A percentile compares a stretch with the other conserved stretches of the same genome.
Evolutionary conservation across 768 basidiomycete species (phyloP).

Genomic region (Mycena sanguinolenta): DNA sequence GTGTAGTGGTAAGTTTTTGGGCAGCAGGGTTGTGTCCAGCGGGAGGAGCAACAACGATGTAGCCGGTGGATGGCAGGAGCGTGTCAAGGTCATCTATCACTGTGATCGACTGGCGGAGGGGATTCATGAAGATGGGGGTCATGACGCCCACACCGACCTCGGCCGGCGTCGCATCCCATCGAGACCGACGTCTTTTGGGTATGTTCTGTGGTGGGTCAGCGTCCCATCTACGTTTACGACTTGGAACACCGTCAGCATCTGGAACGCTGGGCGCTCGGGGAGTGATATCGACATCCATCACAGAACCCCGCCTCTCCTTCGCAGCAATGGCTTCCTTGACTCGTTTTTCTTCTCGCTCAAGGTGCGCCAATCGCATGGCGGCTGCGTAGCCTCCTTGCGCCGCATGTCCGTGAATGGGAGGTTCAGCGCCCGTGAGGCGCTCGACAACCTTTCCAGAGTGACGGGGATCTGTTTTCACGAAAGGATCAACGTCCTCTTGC

Average conservation of each 20-base stretch:
- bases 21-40: slow-evolving; percentile 85
- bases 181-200: slow-evolving; percentile 91
- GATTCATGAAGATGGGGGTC: slow-evolving; percentile 88
- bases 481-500: slow-evolving; percentile 88
- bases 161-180: slow-evolving; percentile 96
- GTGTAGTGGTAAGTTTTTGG: slow-evolving; percentile 56
- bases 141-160: slow-evolving; percentile 59
- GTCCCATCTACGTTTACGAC: slow-evolving; percentile 88
- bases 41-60: slow-evolving; percentile 92
- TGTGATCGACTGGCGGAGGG: slow-evolving; percentile 77
- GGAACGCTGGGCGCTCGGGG: slow-evolving; percentile 85
- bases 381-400: slow-evolving; percentile 91
- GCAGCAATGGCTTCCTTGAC: slow-evolving; percentile 89
- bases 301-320: slow-evolving; percentile 80
- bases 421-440: slow-evolving; percentile 70
- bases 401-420: not conserved
- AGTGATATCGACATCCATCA: slow-evolving; percentile 92
- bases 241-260: slow-evolving; percentile 68
- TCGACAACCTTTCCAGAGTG: slow-evolving; percentile 90
- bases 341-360: slow-evolving; percentile 93
- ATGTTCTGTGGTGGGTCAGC: slow-evolving; percentile 69
- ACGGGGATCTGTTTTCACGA: slow-evolving; percentile 65
- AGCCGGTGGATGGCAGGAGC: slow-evolving; percentile 87
- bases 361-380: slow-evolving; percentile 88
- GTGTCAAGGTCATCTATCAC: slow-evolving; percentile 93